These are phyloP conservation scores for Datura wrightii DNA, from an alignment of 257 asterid species.

Conservation along the genomic window DNA sequence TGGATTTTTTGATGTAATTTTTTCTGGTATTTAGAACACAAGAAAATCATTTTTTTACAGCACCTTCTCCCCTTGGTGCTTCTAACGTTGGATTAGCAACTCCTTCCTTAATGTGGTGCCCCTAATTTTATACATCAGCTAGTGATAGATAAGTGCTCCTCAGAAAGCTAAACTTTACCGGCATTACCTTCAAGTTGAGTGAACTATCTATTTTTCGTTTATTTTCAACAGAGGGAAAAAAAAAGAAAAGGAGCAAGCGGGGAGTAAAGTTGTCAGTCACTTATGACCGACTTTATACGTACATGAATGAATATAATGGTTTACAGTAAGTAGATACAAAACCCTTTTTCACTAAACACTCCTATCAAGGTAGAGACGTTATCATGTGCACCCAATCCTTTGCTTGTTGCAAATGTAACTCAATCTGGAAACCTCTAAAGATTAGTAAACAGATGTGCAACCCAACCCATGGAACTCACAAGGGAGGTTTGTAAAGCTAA, in stretches of 20 bases:
- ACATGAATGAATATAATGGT: not conserved
- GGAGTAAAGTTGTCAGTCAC: not conserved
- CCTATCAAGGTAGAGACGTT: not conserved
- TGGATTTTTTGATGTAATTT: not conserved
- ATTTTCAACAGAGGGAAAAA: not conserved
- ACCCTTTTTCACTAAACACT: not conserved
- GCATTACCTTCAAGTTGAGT: not conserved
- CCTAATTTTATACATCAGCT: not conserved
- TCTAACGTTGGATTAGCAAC: not conserved
- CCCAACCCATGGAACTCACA: not conserved
- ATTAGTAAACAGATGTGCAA: not conserved
- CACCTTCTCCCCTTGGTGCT: not conserved
- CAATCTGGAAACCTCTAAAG: not conserved
- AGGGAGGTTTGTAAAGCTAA: not conserved
- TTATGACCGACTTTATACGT: not conserved
- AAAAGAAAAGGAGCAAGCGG: not conserved
- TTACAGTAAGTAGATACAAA: not conserved
- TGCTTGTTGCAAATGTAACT: conserved; percentile 10
- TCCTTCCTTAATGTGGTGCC: conserved; percentile 25
- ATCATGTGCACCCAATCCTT: not conserved
- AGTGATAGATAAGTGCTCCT: not conserved
- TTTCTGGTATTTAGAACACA: conserved; percentile 21
- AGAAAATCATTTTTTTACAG: not conserved
- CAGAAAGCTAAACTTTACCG: not conserved
- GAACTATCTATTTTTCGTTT: not conserved